These are phyloP conservation scores for Exophiala mesophila DNA, from an alignment of 2,329 filamentous ascomycete species.

Conservation along the genomic window DNA sequence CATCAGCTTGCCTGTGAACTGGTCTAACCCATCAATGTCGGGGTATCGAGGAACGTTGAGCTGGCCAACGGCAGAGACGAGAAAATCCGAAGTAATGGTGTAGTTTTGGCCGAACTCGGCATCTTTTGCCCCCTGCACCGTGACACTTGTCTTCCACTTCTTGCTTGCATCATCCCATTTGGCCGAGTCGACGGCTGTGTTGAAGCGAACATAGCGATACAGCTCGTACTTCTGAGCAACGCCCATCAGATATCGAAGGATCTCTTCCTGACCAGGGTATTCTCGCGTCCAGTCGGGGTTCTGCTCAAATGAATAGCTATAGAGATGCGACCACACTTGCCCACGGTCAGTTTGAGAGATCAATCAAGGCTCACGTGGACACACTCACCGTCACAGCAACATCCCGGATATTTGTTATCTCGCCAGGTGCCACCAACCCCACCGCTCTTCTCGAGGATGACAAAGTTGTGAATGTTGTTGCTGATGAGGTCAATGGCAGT, in stretches of 20 bases:
- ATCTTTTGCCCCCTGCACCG: conserved; percentile 49
- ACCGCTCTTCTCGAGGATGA: conserved; percentile 54
- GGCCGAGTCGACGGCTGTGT: conserved; percentile 50
- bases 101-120: conserved; percentile 50
- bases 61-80: conserved; percentile 56
- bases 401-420: conserved; percentile 41
- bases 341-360: conserved; percentile 1
- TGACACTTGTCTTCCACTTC: conserved; percentile 37
- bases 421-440: conserved; percentile 39
- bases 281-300: conserved; percentile 55
- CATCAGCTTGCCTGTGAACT: conserved; percentile 30
- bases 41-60: conserved; percentile 49
- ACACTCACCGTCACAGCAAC: conserved; percentile 44
- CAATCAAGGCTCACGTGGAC: not conserved
- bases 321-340: conserved; percentile 49
- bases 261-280: conserved; percentile 58
- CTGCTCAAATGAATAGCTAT: conserved; percentile 58
- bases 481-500: conserved; percentile 47
- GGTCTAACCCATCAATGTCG: conserved; percentile 27
- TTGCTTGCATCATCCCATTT: conserved; percentile 52
- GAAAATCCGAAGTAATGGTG: conserved; percentile 51
- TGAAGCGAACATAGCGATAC: conserved; percentile 56
- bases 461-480: conserved; percentile 46
- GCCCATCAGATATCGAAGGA: conserved; percentile 49
- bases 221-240: conserved; percentile 34